Evolutionary conservation across 805 yeast genomes (phyloP), one percentile per base, ranked within the genome.

Genomic region (Yarrowia divulgata): DNA sequence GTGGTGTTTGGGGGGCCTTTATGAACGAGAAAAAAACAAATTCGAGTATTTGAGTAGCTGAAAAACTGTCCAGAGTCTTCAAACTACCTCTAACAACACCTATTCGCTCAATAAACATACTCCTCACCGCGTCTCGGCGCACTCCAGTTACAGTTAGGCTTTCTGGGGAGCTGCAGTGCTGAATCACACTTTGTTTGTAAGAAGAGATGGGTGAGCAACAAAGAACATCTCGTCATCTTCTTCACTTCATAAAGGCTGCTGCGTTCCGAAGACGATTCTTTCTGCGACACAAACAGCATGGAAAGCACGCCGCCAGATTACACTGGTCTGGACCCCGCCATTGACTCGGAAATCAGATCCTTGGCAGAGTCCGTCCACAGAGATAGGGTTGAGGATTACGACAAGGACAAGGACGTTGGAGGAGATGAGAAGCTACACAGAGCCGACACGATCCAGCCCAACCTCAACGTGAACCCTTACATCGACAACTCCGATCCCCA

Each of bases 401-500:
- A 49, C 19, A 49, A 32, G 16, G 18, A 13, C 14, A 14, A 48
- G 12, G 52, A 16, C 8, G 4, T 23, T 43, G 46, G 8, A 4
- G 49, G 23, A 3, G 16, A 18, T 29, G 43, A 52, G 13, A 35
- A 13, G 39, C 39, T 49, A 13, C 12, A 9, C 14, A 29, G 19
- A 52, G 7, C 40, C 42, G 58, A 52, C 29, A 60, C 67, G 1
- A 8, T 34, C n/a, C 43, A 43, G 19, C 35, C 67, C 19, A 43
- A 60, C 14, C 50, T 60, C 19, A 13, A 43, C 18, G 67, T 60
- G n/a, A 76, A 74, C 69, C 74, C 78, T 7, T 76, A 74, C 60
- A 45, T 66, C 13, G 76, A 71, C 48, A 68, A 55, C 18, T 66
- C 55, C n/a, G 86, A 83, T 71, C 83, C 84, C 2, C 73, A 78